Base-by-base conservation (phyloP, 306 rosid genomes). In the Hippophae gyantsensis region DNA sequence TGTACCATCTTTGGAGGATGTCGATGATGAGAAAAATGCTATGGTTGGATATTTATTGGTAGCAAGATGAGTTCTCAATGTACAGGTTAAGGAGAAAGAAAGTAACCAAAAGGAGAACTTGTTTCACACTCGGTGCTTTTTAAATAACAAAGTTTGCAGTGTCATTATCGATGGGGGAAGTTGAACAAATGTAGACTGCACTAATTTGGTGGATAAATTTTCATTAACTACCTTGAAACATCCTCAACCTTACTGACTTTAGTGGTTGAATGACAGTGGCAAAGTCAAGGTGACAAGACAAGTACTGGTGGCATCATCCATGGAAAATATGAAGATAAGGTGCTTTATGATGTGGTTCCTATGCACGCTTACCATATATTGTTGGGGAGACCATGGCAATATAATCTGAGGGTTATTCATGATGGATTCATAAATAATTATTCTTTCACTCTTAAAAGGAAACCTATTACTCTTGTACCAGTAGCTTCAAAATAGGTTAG, bases 201-300 rank as follows among this genome's bases (percentile, higher is more conserved):
- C 66, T 7, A 4, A 49, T 6, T 62, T 48, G 11, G 66, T 40
- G 8, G 66, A 62, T 26, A 63, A 63, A 61, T 53, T 63, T 41
- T 10, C 48, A 8, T 52, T 52, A 42, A 5, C 52, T 23, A 61
- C 56, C 43, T 32, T 61, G 47, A 48, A 61, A 38, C 66, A 61
- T 61, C 56, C 66, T 47, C 9, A 13, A 8, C 66, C 32, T 3
- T 61, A 49, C 13, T 1, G 13, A 32, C 68, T 52, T 53, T 50
- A 52, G 25, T 63, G 58, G 51, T 48, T 52, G 11, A 43, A 52
- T 23, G 41, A 63, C 3, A n/a, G 32, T 23, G 49, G 48, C 11
- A 23, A 63, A 63, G 43, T 53, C 14, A 63, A 53, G 49, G 59
- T 61, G 56, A 61, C 48, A 26, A 48, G 52, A 4, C 56, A 61